Evolutionary conservation across 257 asterid species (phyloP).

Genomic region (Solanum lycopersicoides): DNA sequence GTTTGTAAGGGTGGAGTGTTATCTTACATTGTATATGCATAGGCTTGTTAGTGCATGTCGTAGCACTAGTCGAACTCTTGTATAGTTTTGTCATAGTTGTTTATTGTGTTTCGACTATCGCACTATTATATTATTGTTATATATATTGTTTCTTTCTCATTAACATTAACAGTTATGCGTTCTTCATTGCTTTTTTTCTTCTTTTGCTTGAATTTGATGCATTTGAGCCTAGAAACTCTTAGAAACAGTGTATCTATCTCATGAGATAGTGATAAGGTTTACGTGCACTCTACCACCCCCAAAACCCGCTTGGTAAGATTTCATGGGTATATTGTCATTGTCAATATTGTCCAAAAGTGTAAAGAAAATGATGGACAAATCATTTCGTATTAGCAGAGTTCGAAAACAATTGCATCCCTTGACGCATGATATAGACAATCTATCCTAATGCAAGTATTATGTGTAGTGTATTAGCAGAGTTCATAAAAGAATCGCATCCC

Average conservation of each 20-base stretch:
- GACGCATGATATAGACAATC: background rate
- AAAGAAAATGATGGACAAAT: background rate
- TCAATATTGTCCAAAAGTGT: background rate
- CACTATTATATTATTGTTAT: background rate
- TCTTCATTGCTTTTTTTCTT: background rate
- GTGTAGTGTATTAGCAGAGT: no score
- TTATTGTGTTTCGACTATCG: background rate
- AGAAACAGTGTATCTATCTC: background rate
- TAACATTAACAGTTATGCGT: no score
- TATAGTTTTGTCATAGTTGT: background rate
- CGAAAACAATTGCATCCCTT: background rate
- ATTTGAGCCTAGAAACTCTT: background rate
- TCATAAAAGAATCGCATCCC: no score
- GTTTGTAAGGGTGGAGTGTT: background rate
- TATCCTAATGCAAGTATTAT: background rate
- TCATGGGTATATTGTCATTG: background rate
- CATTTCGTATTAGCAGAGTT: background rate
- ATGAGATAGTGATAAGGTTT: background rate
- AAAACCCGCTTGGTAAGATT: background rate
- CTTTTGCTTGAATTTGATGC: background rate
- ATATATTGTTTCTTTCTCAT: background rate
- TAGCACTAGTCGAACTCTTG: background rate
- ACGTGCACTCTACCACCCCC: background rate
- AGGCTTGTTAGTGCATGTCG: background rate
- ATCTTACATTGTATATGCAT: background rate